Evolutionary conservation across 176 grass and related monocot genomes (phyloP), one percentile per base, ranked within the genome.

Genomic region (Rhynchospora tenuis): DNA sequence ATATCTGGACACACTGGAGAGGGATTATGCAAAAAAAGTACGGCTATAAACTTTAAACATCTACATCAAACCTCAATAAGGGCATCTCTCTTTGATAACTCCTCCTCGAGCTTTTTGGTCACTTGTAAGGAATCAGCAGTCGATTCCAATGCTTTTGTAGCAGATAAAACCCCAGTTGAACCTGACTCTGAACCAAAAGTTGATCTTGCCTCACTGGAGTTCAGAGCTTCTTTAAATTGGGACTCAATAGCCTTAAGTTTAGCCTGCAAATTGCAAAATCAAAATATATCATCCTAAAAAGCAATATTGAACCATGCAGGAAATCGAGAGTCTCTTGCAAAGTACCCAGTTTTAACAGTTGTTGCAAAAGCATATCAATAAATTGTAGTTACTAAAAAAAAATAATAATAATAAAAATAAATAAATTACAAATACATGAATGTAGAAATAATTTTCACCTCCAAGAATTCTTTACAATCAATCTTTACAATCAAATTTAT

Each of bases 91-190:
- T 98, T 98, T 84, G 95, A 84, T 55, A 98, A 86, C 86, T 98
- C 95, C 47, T 98, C 92, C 82, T 98, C 95, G 46, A 98, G 95
- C 78, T 90, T 98, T 85, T 95, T 98, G 54, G 91, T 95, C 28
- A 98, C 88, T 81, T 81, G 84, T 13, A 81, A 88, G 51, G 95
- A 98, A 65, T 98, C 95, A 76, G 89, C 91, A 90, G 84, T 88
- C 51, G 93, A 90, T 79, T 95, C 95, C 13, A 75, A 69, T 77
- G 85, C 52, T 83, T 95, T 98, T 87, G 89, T 82, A 26, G 86
- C 87, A 59, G 92, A 93, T 83, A 93, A 62, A 81, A 95, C 89
- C 64, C 80, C 84, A 43, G 88, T 58, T 23, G 95, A 93, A 76
- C 87, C 82, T 27, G 90, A 86, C 86, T 95, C 92, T 88, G 90